These are phyloP conservation scores for Brassica juncea DNA, from an alignment of 345 rosid species.

Conservation along the genomic window DNA sequence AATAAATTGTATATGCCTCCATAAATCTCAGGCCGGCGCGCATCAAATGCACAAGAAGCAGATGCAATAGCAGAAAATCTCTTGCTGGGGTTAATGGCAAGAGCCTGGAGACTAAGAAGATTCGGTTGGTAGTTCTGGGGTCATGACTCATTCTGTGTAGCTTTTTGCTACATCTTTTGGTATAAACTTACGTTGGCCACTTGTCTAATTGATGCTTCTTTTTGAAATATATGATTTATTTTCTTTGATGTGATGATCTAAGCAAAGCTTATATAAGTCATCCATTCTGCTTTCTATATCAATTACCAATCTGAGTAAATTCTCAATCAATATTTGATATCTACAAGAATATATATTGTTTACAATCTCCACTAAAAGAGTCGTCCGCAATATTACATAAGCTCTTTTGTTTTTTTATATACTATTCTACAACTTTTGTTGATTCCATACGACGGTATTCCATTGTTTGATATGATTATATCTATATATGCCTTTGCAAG, in stretches of 20 bases:
- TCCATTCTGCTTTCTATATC: slow-evolving; percentile 3
- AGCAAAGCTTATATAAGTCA: background rate
- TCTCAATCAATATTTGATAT: slow-evolving; percentile 7
- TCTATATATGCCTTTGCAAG: background rate
- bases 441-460: background rate
- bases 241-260: background rate
- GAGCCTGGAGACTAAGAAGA: background rate
- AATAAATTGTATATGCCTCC: too few species aligned
- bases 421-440: background rate
- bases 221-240: background rate
- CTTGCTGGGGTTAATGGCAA: background rate
- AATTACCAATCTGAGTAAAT: background rate
- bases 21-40: too few species aligned
- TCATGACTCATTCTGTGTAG: background rate
- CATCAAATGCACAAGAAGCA: background rate
- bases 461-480: background rate
- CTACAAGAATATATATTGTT: background rate
- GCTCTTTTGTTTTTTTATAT: background rate
- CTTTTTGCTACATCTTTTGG: background rate
- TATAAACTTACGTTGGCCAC: background rate
- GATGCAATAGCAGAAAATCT: background rate
- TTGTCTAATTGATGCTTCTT: background rate
- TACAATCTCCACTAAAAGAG: slow-evolving; percentile 8
- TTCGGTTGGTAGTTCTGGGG: background rate
- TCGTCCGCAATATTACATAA: background rate